Evolutionary conservation across 371 early-diverging fungal species (phyloP).

Genomic region (Paraphysoderma sedebokerense): DNA sequence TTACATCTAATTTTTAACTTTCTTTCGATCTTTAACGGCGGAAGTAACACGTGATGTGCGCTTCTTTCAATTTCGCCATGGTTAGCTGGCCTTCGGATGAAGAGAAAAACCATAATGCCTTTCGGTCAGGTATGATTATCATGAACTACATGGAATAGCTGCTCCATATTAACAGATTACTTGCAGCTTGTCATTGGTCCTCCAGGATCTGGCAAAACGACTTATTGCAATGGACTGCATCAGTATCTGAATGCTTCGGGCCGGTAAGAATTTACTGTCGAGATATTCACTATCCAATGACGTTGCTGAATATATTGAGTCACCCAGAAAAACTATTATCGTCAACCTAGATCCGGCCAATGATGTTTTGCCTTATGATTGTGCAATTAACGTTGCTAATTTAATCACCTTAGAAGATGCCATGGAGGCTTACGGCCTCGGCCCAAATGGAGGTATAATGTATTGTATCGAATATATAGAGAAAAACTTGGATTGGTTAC

Average conservation of each 20-base stretch:
- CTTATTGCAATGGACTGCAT: constrained; percentile 84
- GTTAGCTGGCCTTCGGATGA: no score
- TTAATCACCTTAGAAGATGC: constrained; percentile 33
- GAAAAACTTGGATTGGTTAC: constrained; percentile 25
- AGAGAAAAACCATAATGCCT: constrained; percentile 18
- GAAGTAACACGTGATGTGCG: no score
- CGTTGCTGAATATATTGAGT: not conserved
- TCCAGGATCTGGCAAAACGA: constrained; percentile 96
- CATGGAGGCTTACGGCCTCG: constrained; percentile 35
- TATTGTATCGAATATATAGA: constrained; percentile 14
- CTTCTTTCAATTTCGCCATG: no score
- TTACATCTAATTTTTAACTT: no score
- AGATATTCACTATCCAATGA: not conserved
- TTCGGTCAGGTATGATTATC: constrained; percentile 19
- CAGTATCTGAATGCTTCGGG: constrained; percentile 70
- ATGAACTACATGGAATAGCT: not conserved
- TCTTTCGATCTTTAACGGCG: no score
- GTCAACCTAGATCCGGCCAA: constrained; percentile 54
- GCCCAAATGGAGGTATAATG: constrained; percentile 43
- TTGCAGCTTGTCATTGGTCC: constrained; percentile 81
- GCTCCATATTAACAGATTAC: not conserved
- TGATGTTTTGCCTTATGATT: constrained; percentile 28
- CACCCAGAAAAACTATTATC: constrained; percentile 45
- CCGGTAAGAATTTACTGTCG: constrained; percentile 24
- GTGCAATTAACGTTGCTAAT: constrained; percentile 40